Evolutionary conservation across 495 filamentous ascomycete genomes (phyloP).

Genomic region (Astrothelium macrocarpum): DNA sequence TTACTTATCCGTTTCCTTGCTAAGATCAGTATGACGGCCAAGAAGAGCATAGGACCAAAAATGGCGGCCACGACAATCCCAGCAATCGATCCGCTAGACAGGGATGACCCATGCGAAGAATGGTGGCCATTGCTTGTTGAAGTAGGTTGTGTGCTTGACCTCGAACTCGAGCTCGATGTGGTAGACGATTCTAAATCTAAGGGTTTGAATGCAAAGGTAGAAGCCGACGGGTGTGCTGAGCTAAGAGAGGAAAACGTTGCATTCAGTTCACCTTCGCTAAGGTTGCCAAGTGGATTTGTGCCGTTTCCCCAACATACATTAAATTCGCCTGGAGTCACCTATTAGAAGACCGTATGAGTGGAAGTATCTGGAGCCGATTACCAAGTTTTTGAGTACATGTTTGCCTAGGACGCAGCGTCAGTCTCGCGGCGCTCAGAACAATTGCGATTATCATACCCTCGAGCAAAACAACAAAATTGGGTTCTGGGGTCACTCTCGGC

Average conservation of each 20-base stretch:
- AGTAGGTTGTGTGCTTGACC: background rate
- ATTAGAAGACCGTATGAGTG: background rate
- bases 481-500: background rate
- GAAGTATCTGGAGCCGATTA: background rate
- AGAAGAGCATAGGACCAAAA: background rate
- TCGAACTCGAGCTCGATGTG: background rate
- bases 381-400: conserved; percentile 4
- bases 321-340: background rate
- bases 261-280: background rate
- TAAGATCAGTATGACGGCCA: background rate
- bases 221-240: conserved; percentile 9
- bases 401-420: background rate
- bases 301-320: conserved; percentile 6
- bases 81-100: conserved; percentile 3
- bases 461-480: conserved; percentile 1
- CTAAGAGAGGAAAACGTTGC: conserved; percentile 9
- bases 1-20: background rate
- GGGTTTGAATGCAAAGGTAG: conserved; percentile 14
- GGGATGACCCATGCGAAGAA: background rate
- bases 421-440: background rate
- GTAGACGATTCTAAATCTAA: background rate
- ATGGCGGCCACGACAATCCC: background rate
- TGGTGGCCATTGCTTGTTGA: background rate
- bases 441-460: background rate
- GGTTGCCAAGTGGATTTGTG: conserved; percentile 6